A percentile compares a stretch with the other conserved stretches of the same genome.
Conservation (phyloP, 2,329 filamentous ascomycete species). For the Penicillium griseofulvum region DNA sequence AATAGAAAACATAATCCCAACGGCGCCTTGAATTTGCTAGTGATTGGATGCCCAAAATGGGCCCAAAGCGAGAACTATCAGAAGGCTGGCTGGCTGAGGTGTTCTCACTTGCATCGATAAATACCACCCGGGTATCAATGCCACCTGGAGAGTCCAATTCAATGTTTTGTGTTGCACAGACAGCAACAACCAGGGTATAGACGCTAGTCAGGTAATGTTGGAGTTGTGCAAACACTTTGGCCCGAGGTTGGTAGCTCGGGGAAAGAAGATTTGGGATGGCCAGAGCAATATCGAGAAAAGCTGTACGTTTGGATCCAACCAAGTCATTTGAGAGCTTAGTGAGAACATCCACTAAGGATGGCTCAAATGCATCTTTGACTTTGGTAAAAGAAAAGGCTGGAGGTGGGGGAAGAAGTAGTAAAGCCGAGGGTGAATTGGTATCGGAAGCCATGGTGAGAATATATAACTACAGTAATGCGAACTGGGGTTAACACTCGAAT, state of each 20-base stretch:
- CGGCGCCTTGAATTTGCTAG: constrained; percentile 42
- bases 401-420: constrained; percentile 65
- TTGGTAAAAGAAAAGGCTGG: constrained; percentile 51
- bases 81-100: constrained; percentile 23
- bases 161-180: constrained; percentile 64
- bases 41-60: constrained; percentile 50
- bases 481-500: background rate
- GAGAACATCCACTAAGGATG: constrained; percentile 57
- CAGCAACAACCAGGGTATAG: constrained; percentile 72
- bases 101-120: constrained; percentile 57
- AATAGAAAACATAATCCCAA: constrained; percentile 35
- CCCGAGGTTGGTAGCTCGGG: constrained; percentile 49
- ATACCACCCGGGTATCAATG: constrained; percentile 71
- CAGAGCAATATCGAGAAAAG: constrained; percentile 59
- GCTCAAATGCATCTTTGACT: constrained; percentile 60
- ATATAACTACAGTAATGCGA: background rate
- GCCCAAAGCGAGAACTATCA: constrained; percentile 40
- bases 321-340: constrained; percentile 45
- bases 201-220: constrained; percentile 73
- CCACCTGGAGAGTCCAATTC: constrained; percentile 66
- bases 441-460: constrained; percentile 25
- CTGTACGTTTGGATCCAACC: constrained; percentile 30
- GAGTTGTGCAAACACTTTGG: constrained; percentile 62
- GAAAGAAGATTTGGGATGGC: constrained; percentile 61
- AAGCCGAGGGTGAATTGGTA: constrained; percentile 30